A percentile compares a stretch with the other conserved stretches of the same genome.
Evolutionary conservation across 352 stramenopile species (phyloP).

Genomic region (Globisporangium takayamanum): DNA sequence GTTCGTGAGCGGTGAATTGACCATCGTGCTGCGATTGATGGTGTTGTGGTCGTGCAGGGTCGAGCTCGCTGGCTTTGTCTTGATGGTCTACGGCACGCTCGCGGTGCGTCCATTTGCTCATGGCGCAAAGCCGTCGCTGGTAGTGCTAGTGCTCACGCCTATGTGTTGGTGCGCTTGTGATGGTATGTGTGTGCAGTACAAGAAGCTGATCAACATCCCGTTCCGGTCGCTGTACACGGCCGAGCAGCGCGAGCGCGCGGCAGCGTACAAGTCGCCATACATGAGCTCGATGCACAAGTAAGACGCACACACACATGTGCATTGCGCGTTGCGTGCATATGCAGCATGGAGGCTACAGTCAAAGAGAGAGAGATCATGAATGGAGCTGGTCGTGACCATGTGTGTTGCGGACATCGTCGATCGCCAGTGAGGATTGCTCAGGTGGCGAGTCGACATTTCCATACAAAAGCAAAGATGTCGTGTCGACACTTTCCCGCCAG

Average conservation of each 20-base stretch:
- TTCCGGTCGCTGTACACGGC: conserved; percentile 36
- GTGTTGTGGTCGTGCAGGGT: conserved; percentile 27
- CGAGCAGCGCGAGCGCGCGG: conserved; percentile 34
- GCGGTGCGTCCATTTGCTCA: conserved; percentile 33
- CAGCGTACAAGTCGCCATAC: conserved; percentile 62
- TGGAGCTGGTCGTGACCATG: not conserved
- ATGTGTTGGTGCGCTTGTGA: not conserved
- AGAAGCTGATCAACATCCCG: conserved; percentile 64
- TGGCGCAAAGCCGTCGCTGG: not conserved
- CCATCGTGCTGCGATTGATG: not conserved
- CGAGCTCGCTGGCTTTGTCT: conserved; percentile 61
- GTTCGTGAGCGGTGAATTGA: not conserved
- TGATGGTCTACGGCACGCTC: conserved; percentile 78
- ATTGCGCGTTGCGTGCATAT: not conserved
- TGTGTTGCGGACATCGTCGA: not conserved
- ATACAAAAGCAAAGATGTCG: not conserved
- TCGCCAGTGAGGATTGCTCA: not conserved
- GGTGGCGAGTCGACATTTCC: no score
- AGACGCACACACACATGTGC: not conserved
- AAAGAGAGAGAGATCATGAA: not conserved
- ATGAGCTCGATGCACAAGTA: conserved; percentile 78
- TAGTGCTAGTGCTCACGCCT: not conserved
- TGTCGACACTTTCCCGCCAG: not conserved
- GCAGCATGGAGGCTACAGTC: not conserved
- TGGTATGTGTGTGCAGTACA: conserved; percentile 47